phyloP scores from a whole-genome alignment of 1,139 yeast genomes.

The Blastobotrys buckinghamii region DNA sequence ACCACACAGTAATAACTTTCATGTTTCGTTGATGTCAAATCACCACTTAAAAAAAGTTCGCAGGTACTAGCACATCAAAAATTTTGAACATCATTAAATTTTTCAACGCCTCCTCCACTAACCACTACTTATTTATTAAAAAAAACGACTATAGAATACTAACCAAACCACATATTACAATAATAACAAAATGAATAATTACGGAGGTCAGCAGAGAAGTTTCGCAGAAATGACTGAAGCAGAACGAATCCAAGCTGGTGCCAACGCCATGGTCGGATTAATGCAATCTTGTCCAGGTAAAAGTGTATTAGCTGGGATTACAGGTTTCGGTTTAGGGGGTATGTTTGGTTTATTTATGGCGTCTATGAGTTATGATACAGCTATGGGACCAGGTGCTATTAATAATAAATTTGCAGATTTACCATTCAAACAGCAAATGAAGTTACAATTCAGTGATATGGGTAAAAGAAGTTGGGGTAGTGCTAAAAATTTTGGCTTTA shows the following conservation, averaged over 20 bases:
- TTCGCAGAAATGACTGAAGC: constrained; percentile 76
- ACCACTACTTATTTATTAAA: no score
- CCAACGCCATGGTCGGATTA: constrained; percentile 71
- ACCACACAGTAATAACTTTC: no score
- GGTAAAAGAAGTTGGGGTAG: constrained; percentile 77
- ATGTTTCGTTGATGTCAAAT: no score
- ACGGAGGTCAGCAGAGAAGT: constrained; percentile 4
- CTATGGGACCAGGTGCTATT: constrained; percentile 53
- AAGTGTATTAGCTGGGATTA: constrained; percentile 83
- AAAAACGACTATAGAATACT: no score
- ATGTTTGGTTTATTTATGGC: constrained; percentile 97
- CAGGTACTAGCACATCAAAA: no score
- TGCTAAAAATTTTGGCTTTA: constrained; percentile 92
- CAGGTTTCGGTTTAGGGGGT: constrained; percentile 95
- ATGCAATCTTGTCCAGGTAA: constrained; percentile 97
- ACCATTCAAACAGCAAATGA: constrained; percentile 91
- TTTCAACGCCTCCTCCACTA: no score
- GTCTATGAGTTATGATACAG: constrained; percentile 77
- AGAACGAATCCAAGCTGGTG: constrained; percentile 91
- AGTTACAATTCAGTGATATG: constrained; percentile 87
- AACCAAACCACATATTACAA: background rate
- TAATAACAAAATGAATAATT: background rate
- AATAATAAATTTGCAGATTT: constrained; percentile 56
- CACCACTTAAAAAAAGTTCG: no score
- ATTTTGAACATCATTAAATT: background rate